Percentiles rank a stretch among this genome's conserved stretches.
Evolutionary conservation across 23 red algal species (phyloP).

Genomic region (Gracilaria caudata): DNA sequence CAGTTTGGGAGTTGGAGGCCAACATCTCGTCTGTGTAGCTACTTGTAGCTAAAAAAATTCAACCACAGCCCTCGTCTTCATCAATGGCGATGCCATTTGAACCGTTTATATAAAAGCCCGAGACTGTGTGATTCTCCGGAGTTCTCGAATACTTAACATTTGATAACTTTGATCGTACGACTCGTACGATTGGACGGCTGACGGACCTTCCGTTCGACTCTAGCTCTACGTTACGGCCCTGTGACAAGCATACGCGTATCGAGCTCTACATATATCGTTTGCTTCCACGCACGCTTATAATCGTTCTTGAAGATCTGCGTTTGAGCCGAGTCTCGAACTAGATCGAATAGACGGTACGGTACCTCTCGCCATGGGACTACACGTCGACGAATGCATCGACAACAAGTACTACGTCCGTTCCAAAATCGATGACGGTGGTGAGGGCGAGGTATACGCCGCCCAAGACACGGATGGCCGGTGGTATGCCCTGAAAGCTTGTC

Average conservation of each 20-base stretch:
- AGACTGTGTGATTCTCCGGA: too few species aligned
- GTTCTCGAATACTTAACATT: too few species aligned
- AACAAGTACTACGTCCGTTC: constrained; percentile 6
- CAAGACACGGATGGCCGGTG: constrained; percentile 5
- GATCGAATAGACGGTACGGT: background rate
- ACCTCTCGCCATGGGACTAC: background rate
- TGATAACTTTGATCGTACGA: too few species aligned
- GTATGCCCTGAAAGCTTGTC: constrained; percentile 19
- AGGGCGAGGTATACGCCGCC: constrained; percentile 13
- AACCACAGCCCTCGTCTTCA: background rate
- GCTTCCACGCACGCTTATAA: too few species aligned
- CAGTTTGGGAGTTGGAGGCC: background rate
- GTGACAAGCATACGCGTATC: too few species aligned
- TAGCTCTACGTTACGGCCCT: too few species aligned
- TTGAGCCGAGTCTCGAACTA: background rate
- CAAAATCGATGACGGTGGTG: constrained; percentile 13
- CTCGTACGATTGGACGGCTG: too few species aligned
- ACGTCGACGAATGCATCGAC: background rate
- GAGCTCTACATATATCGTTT: too few species aligned
- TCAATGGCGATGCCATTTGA: too few species aligned
- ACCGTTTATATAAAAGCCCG: too few species aligned
- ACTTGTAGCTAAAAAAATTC: background rate
- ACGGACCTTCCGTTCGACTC: too few species aligned
- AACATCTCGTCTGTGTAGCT: background rate
- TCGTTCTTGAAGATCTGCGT: background rate